phyloP scores from a whole-genome alignment of 257 asterid species.

The Euphrasia confusa region DNA sequence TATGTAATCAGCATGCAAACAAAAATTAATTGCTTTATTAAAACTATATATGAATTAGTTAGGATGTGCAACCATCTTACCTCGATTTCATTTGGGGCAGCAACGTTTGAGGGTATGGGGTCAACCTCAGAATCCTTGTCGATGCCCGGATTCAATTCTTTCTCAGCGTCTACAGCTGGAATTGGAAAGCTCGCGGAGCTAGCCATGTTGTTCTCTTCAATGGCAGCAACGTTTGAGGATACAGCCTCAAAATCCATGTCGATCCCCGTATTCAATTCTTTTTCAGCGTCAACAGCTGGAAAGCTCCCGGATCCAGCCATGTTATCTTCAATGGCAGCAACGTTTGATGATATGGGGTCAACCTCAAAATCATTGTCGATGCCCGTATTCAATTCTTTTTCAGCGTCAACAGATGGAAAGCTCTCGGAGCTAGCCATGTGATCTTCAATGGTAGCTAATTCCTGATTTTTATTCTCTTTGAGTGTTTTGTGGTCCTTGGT shows the following conservation, averaged over 20 bases:
- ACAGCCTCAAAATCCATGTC: constrained; percentile 48
- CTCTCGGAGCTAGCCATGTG: constrained; percentile 43
- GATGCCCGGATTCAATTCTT: constrained; percentile 51
- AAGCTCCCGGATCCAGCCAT: constrained; percentile 36
- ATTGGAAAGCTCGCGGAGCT: constrained; percentile 51
- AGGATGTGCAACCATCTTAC: constrained; percentile 24
- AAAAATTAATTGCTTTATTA: neutral
- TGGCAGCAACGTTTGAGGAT: constrained; percentile 36
- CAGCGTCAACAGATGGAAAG: constrained; percentile 48
- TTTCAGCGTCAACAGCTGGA: constrained; percentile 48
- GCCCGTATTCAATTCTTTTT: constrained; percentile 54
- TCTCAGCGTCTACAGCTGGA: constrained; percentile 55
- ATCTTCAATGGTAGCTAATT: neutral
- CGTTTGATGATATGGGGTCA: constrained; percentile 54
- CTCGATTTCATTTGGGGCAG: constrained; percentile 39
- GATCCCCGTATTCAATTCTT: constrained; percentile 50
- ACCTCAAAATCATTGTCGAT: constrained; percentile 42
- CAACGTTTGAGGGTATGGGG: constrained; percentile 50
- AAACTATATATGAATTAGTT: neutral
- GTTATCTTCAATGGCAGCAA: constrained; percentile 23
- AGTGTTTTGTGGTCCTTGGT: constrained; percentile 1
- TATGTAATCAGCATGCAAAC: neutral
- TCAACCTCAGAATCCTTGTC: constrained; percentile 50
- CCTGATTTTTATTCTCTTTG: neutral
- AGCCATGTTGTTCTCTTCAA: constrained; percentile 34